A percentile compares a stretch with the other conserved stretches of the same genome.
These are phyloP conservation scores for Colletotrichum gigasporum DNA, from an alignment of 2,329 filamentous ascomycete species.

Conservation along the genomic window DNA sequence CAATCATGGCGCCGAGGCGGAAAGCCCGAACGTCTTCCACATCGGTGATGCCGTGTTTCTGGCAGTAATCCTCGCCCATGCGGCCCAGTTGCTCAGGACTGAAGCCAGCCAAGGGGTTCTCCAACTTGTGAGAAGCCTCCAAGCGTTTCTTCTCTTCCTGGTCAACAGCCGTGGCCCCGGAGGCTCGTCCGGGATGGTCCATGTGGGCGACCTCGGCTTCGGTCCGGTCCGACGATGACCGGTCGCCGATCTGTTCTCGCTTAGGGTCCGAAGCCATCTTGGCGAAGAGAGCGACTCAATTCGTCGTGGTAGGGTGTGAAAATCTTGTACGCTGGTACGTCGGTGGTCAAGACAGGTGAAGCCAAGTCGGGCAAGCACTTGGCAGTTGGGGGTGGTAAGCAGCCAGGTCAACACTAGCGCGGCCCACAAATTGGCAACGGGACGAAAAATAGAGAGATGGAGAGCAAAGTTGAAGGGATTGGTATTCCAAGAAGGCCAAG, in stretches of 20 bases:
- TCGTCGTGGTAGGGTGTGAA: not conserved
- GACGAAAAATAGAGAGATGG: not conserved
- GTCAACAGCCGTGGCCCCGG: slow-evolving; percentile 30
- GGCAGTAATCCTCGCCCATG: slow-evolving; percentile 68
- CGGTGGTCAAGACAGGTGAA: not conserved
- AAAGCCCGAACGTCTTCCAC: slow-evolving; percentile 68
- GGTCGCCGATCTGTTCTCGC: slow-evolving; percentile 8
- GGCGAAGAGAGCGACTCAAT: not conserved
- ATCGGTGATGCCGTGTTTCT: slow-evolving; percentile 61
- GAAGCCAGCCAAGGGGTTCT: slow-evolving; percentile 53
- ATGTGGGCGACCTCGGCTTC: slow-evolving; percentile 3
- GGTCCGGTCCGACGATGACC: not conserved
- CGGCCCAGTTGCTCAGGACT: slow-evolving; percentile 57
- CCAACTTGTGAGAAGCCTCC: slow-evolving; percentile 47
- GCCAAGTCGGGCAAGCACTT: not conserved
- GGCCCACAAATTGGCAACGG: not conserved
- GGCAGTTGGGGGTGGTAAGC: not conserved
- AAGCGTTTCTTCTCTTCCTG: slow-evolving; percentile 41
- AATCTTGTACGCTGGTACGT: not conserved
- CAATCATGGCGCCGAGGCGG: slow-evolving; percentile 66
- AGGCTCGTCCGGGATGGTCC: slow-evolving; percentile 5
- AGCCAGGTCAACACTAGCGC: not conserved
- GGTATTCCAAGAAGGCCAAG: slow-evolving; percentile 3
- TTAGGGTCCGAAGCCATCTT: slow-evolving; percentile 8
- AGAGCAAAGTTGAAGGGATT: not conserved